Conservation (phyloP, 805 yeast genomes). For the Metschnikowia lunata region DNA sequence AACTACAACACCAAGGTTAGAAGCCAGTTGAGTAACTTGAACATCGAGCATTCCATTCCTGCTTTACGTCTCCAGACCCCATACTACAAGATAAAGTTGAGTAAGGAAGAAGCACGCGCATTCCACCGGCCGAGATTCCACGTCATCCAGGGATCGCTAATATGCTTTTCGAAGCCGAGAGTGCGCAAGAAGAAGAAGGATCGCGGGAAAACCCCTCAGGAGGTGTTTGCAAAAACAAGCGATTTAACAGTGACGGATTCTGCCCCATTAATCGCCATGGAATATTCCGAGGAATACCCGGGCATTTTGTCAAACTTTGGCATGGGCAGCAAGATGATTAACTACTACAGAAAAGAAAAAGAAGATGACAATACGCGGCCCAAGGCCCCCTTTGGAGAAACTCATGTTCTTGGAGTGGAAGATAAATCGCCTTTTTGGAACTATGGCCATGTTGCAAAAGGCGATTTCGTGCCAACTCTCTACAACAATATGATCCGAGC, state of each 20-base stretch:
- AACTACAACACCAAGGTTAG: constrained; percentile 90
- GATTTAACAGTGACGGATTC: constrained; percentile 85
- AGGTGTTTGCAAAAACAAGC: constrained; percentile 62
- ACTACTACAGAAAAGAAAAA: constrained; percentile 80
- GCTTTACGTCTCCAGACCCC: constrained; percentile 87
- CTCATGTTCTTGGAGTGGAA: constrained; percentile 92
- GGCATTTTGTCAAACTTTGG: constrained; percentile 81
- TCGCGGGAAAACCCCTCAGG: constrained; percentile 74
- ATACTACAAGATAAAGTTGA: constrained; percentile 73
- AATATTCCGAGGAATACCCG: constrained; percentile 89
- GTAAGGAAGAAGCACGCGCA: constrained; percentile 63
- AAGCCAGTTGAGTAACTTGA: constrained; percentile 84
- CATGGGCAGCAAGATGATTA: constrained; percentile 91
- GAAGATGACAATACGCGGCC: constrained; percentile 85
- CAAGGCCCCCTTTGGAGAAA: constrained; percentile 85
- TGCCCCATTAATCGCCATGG: constrained; percentile 71
- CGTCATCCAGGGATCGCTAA: constrained; percentile 71
- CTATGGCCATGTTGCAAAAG: constrained; percentile 93
- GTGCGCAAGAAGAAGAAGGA: constrained; percentile 84
- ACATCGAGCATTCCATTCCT: constrained; percentile 87
- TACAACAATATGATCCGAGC: constrained; percentile 91
- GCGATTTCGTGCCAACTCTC: constrained; percentile 87
- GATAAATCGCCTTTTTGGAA: constrained; percentile 98
- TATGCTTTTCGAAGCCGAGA: constrained; percentile 72
- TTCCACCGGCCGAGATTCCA: constrained; percentile 78